Base-by-base conservation (phyloP, 441 rosid species). In the Dalechampia spathulata region DNA sequence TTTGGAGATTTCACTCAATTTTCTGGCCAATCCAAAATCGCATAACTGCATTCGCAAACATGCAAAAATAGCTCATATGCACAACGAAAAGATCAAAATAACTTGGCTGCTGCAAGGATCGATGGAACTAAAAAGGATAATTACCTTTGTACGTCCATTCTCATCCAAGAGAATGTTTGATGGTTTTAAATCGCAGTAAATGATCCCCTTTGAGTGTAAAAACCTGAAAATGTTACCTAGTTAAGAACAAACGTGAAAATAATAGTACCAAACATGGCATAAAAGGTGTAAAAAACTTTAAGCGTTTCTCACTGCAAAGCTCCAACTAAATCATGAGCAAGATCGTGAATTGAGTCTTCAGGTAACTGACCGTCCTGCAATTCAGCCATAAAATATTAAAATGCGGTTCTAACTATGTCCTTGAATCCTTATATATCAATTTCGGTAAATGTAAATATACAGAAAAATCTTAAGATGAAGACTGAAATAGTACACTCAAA, bases 21-120 rank as follows among this genome's bases (percentile, higher is more conserved):
- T 87, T 73, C 95, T 85, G 40, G 97, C 83, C 76, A 93, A 75
- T 63, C 97, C 99, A 75, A 93, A 90, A 74, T 93, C 99, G 45
- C 99, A 90, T 26, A 93, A 78, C 99, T 93, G 96, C 77, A 78
- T 66, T 55, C 32, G 55, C n/a, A n/a, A n/a, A 69, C 40, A 74
- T 49, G 55, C 47, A 46, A 3, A 27, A 17, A 20, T 25, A 25
- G 56, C 27, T 63, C 22, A 49, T 45, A 64, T 34, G 23, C 52
- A 64, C 30, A 41, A 17, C 20, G 63, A 51, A 55, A 12, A 58
- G 14, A 51, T 39, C 38, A 27, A 62, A 19, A 41, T 53, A 45
- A 58, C 52, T 46, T 16, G 11, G 49, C 38, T 14, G 46, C 45
- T 50, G 38, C 14, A 23, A 40, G n/a, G 27, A 30, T 30, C 34